These are phyloP conservation scores for Marasmius oreades DNA, from an alignment of 1,284 basidiomycete genomes.

Conservation along the genomic window DNA sequence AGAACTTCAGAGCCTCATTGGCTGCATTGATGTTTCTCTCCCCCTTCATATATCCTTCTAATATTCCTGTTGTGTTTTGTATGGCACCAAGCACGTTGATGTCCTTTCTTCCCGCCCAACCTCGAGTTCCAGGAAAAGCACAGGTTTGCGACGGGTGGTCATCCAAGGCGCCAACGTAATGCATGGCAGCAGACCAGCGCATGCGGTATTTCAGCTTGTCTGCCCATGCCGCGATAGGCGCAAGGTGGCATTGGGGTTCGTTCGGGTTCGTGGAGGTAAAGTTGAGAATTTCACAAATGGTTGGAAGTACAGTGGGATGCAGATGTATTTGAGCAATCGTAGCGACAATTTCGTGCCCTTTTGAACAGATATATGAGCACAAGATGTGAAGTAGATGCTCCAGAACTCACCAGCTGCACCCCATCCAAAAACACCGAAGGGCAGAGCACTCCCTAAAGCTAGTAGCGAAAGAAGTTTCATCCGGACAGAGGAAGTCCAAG, in stretches of 20 bases:
- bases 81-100: constrained; percentile 59
- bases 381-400: background rate
- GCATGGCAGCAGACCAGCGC: constrained; percentile 66
- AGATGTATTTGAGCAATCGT: constrained; percentile 92
- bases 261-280: constrained; percentile 34
- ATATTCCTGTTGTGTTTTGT: constrained; percentile 8
- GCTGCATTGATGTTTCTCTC: constrained; percentile 25
- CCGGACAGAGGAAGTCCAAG: background rate
- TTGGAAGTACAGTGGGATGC: constrained; percentile 67
- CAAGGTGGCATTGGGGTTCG: constrained; percentile 63
- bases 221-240: constrained; percentile 85
- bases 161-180: constrained; percentile 71
- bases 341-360: constrained; percentile 88
- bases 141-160: constrained; percentile 80
- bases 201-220: constrained; percentile 65
- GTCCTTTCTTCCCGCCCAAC: constrained; percentile 69
- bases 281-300: constrained; percentile 71
- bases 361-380: background rate
- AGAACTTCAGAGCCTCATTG: constrained; percentile 79
- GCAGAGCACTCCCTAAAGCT: background rate
- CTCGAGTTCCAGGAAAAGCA: constrained; percentile 70
- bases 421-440: constrained; percentile 28
- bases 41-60: constrained; percentile 17
- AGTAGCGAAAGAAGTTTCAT: constrained; percentile 9
- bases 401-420: constrained; percentile 30